Evolutionary conservation across 1,284 basidiomycete species (phyloP), one percentile per base, ranked within the genome.

Genomic region (Leccinum griseonigrum): DNA sequence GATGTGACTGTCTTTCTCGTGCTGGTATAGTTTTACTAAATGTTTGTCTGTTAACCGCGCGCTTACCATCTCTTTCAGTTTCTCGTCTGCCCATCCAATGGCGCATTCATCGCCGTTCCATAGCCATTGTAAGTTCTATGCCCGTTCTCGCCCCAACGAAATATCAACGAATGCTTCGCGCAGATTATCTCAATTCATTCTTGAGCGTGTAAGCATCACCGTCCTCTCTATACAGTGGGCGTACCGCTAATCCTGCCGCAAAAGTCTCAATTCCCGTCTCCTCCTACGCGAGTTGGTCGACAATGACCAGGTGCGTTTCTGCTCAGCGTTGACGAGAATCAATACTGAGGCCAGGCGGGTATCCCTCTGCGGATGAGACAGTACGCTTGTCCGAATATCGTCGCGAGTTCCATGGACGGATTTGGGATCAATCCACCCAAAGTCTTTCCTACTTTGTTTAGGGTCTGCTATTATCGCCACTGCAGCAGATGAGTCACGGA

Each of bases 151-250:
- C 10, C 7, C n/a, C 2, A 1, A 22, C 14, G 0, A 29, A 4
- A 16, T 48, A 13, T 54, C 13, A 0, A 56, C 7, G 13, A 40
- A 16, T 4, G 0, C 2, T 2, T 34, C 13, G 3, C 5, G 13
- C 53, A 73, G 72, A 64, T 56, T 76, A 73, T 57, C 65, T 73
- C 36, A 73, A 75, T 34, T 76, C 74, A 4, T 75, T 76, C 38
- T 48, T 73, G 40, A 74, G 73, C 31, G 69, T 73, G 74, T 73
- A 52, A 65, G 74, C 34, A 28, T 1, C 29, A 3, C 29, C 8
- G 0, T 53, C 9, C 2, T 18, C 10, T 11, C 1, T 10, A 4
- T 34, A 16, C 40, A n/a, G 3, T 16, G 3, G 2, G n/a, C 4
- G 4, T 3, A 34, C 11, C 26, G 10, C 28, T 57, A 9, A 64